Evolutionary conservation across 2,329 filamentous ascomycete species (phyloP).

Genomic region (Aspergillus costaricaensis): DNA sequence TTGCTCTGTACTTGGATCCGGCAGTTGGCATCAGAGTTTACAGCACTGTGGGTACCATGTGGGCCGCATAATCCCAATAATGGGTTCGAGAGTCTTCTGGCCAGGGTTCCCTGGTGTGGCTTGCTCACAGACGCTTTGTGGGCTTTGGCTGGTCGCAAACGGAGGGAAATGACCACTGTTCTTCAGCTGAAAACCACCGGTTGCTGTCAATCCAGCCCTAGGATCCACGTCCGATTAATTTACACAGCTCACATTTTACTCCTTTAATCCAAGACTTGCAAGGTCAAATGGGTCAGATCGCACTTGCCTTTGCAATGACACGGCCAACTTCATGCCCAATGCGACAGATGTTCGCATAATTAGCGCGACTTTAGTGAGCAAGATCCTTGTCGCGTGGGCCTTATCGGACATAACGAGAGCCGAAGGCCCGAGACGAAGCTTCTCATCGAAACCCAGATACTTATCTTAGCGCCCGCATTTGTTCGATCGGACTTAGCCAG

Average conservation of each 20-base stretch:
- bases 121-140: neutral
- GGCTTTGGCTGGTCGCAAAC: too few species aligned
- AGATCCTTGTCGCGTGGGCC: neutral
- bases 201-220: neutral
- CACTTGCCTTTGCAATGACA: too few species aligned
- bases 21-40: neutral
- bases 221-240: neutral
- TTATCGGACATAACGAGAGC: neutral
- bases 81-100: neutral
- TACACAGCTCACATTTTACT: too few species aligned
- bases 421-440: neutral
- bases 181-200: conserved; percentile 1
- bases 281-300: too few species aligned
- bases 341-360: neutral
- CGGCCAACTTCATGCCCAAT: neutral
- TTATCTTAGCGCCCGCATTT: neutral
- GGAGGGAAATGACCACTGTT: too few species aligned
- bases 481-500: neutral
- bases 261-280: too few species aligned
- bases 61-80: neutral
- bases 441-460: neutral
- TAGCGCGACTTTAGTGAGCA: neutral
- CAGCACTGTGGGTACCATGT: neutral
- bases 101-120: neutral
- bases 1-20: neutral